Percentiles rank a stretch among this genome's conserved stretches.
Evolutionary conservation across 164 flowering plant genomes (phyloP).

Genomic region (Stephania japonica): DNA sequence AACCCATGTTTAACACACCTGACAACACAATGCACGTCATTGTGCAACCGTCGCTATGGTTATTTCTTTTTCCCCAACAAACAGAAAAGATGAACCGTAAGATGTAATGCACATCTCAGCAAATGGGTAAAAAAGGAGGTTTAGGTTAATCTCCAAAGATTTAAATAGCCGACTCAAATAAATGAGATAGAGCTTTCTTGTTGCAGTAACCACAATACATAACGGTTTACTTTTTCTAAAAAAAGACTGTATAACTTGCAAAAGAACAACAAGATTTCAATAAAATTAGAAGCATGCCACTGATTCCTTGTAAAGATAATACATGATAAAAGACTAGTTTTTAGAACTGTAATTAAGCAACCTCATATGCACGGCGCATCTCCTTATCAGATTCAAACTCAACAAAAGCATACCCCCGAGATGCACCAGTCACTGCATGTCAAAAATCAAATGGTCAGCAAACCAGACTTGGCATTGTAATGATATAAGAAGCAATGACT

Average conservation of each 20-base stretch:
- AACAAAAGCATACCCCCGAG: constrained; percentile 91
- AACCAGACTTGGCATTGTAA: too few relatives aligned
- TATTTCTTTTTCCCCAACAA: background rate
- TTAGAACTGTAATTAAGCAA: constrained; percentile 14
- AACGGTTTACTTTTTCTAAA: too few relatives aligned
- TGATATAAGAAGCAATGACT: background rate
- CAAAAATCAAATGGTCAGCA: constrained; percentile 2
- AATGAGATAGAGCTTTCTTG: background rate
- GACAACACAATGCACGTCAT: background rate
- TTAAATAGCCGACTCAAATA: background rate
- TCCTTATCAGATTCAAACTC: constrained; percentile 83
- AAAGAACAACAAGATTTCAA: background rate
- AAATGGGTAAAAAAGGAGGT: background rate
- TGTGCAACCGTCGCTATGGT: background rate
- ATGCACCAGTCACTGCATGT: constrained; percentile 87
- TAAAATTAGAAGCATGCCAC: background rate
- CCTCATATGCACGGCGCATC: constrained; percentile 90
- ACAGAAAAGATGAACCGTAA: background rate
- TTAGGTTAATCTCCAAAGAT: background rate
- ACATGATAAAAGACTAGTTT: background rate
- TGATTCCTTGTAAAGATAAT: background rate
- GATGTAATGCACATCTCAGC: background rate
- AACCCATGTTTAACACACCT: background rate
- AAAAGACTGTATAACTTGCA: background rate
- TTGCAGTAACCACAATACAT: too few relatives aligned